Conservation (phyloP, 2,329 filamentous ascomycete genomes). For the Lasiodiplodia sp. region DNA sequence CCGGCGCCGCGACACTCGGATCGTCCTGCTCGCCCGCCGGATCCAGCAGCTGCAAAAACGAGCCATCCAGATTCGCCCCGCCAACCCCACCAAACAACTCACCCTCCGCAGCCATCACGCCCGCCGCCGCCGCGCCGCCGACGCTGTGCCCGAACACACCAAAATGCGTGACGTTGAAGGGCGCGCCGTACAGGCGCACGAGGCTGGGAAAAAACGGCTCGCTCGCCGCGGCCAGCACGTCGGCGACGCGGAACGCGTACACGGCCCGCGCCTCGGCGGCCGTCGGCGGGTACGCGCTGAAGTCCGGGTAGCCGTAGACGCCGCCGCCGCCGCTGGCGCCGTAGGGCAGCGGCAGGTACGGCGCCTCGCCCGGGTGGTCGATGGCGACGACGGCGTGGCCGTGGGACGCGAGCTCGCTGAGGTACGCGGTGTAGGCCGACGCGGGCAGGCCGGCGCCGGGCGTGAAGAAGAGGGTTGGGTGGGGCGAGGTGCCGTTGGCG, state of each 20-base stretch:
- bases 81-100: conserved; percentile 32
- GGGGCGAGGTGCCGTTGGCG: conserved; percentile 7
- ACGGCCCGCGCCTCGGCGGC: not conserved
- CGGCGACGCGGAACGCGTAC: not conserved
- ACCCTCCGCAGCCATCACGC: conserved; percentile 28
- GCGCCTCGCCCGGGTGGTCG: conserved; percentile 25
- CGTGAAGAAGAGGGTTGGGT: conserved; percentile 21
- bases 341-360: conserved; percentile 1
- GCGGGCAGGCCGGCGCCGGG: conserved; percentile 12
- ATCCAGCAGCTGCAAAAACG: conserved; percentile 33
- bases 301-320: conserved; percentile 4
- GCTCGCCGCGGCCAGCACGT: not conserved
- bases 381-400: conserved; percentile 19
- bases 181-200: not conserved
- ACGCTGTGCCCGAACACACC: conserved; percentile 9
- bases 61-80: conserved; percentile 35
- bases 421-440: conserved; percentile 27
- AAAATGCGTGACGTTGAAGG: conserved; percentile 25
- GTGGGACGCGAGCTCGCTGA: conserved; percentile 11
- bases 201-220: not conserved
- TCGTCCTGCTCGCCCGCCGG: not conserved
- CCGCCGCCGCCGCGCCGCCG: conserved; percentile 27
- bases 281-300: not conserved
- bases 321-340: not conserved
- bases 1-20: not conserved